Evolutionary conservation across 164 flowering plant genomes (phyloP).

Genomic region (Euptelea pleiosperma): DNA sequence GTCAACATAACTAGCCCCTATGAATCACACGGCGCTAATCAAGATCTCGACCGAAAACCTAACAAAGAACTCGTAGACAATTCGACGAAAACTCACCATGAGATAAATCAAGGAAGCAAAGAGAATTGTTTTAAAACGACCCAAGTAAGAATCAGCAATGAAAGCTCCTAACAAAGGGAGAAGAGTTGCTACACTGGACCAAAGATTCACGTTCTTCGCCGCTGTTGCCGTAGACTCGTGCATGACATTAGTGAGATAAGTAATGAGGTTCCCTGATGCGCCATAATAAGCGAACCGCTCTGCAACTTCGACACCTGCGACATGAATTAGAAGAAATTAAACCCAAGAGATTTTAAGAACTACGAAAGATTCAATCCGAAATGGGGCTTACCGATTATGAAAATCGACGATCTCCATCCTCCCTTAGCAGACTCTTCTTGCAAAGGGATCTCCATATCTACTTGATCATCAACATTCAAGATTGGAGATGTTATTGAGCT

Average conservation of each 20-base stretch:
- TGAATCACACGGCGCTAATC: too few species aligned
- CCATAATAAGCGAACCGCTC: slow-evolving; percentile 60
- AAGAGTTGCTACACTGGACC: slow-evolving; percentile 52
- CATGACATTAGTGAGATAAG: slow-evolving; percentile 42
- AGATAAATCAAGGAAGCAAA: slow-evolving; percentile 40
- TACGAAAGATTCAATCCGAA: too few species aligned
- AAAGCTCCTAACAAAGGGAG: slow-evolving; percentile 57
- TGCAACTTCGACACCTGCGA: slow-evolving; percentile 54
- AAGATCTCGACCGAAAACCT: too few species aligned
- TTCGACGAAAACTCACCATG: slow-evolving; percentile 32
- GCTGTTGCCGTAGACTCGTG: slow-evolving; percentile 39
- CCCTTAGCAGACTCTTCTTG: slow-evolving; percentile 12
- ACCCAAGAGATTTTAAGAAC: too few species aligned
- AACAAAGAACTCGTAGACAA: too few species aligned
- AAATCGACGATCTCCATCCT: slow-evolving; percentile 36
- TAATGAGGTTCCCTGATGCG: slow-evolving; percentile 43
- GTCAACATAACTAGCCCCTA: slow-evolving; percentile 8
- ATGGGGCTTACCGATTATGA: too few species aligned
- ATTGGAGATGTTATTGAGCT: too few species aligned
- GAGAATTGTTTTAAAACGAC: slow-evolving; percentile 22
- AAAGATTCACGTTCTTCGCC: slow-evolving; percentile 51
- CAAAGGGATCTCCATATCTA: not conserved
- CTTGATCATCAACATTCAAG: too few species aligned
- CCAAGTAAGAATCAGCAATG: slow-evolving; percentile 52
- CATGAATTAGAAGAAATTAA: too few species aligned